Evolutionary conservation across 352 stramenopile genomes (phyloP), one percentile per base, ranked within the genome.

Genomic region (Phytophthora melonis): DNA sequence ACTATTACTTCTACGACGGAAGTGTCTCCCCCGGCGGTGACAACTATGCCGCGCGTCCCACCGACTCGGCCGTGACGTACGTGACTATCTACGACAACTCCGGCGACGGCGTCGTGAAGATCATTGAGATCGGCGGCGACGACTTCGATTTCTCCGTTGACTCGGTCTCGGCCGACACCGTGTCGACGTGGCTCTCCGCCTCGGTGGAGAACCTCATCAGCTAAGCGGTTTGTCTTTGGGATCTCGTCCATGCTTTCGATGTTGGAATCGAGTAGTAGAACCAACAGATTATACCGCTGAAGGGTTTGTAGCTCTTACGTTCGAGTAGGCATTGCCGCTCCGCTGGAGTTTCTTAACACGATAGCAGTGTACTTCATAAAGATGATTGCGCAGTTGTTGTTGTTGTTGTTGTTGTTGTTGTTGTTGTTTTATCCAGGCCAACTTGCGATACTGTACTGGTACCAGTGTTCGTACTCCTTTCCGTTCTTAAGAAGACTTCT

Each of bases 1-100:
- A 94, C 75, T 91, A 93, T 72, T 94, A 94, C 75, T 92, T 90
- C 57, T 89, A 86, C 63, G 84, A 94, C 45, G 82, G 84, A 25
- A 78, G 69, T 21, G 72, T 85, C 21, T 82, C 79, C 1, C 58
- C 85, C 0, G 82, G 83, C 52, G 70, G 72, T 19, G 83, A 90
- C 74, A 90, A 88, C 62, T 90, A 76, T 57, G 79, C 70, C 7
- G 53, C 67, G 2, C 78, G 81, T 10, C 79, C 79, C 0, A 79
- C 77, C 0, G 70, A 83, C 53, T 64, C 58, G 0, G 60, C 73
- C 34, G 74, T 78, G 25, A 90, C 79, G 21, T 88, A 87, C 66
- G 79, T 88, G 27, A 87, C 77, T n/a, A 87, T 90, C 65, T 65
- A 83, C 39, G 79, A 89, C 66, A 83, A 89, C 68, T 74, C 79